Conservation (phyloP, 148 eudicot genomes). For the Nepenthes mirabilis region DNA sequence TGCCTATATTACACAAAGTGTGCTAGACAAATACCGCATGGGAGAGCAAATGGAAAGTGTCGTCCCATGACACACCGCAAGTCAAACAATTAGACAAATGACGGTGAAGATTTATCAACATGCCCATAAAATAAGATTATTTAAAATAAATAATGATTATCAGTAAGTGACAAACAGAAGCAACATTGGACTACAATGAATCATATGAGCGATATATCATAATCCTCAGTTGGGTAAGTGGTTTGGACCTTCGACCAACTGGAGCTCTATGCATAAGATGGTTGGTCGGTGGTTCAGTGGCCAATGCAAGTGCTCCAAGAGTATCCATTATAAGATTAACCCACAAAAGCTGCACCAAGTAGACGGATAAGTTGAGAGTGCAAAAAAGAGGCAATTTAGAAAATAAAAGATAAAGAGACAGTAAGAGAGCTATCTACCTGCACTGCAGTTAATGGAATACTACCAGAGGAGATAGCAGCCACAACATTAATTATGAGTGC, state of each 20-base stretch:
- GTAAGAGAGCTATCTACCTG: constrained; percentile 33
- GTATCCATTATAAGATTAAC: constrained; percentile 97
- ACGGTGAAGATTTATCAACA: too few species aligned
- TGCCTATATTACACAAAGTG: too few species aligned
- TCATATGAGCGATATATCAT: too few species aligned
- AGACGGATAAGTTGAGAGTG: background rate
- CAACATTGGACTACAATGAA: too few species aligned
- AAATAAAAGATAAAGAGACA: background rate
- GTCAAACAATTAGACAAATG: too few species aligned
- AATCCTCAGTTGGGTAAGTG: too few species aligned
- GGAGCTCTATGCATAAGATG: constrained; percentile 85
- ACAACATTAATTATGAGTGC: constrained; percentile 85
- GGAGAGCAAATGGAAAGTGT: too few species aligned
- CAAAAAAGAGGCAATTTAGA: background rate
- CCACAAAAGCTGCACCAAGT: constrained; percentile 68
- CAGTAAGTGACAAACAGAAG: too few species aligned
- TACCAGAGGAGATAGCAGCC: constrained; percentile 77
- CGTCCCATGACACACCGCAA: too few species aligned
- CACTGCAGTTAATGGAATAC: constrained; percentile 74
- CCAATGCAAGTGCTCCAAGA: constrained; percentile 88
- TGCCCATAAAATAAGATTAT: too few species aligned
- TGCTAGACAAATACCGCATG: too few species aligned
- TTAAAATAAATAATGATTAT: too few species aligned
- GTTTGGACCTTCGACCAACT: constrained; percentile 77
- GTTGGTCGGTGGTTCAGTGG: constrained; percentile 94